Percentiles rank a stretch among this genome's conserved stretches.
Evolutionary conservation across 768 basidiomycete species (phyloP).

Genomic region (Amanita molliuscula): DNA sequence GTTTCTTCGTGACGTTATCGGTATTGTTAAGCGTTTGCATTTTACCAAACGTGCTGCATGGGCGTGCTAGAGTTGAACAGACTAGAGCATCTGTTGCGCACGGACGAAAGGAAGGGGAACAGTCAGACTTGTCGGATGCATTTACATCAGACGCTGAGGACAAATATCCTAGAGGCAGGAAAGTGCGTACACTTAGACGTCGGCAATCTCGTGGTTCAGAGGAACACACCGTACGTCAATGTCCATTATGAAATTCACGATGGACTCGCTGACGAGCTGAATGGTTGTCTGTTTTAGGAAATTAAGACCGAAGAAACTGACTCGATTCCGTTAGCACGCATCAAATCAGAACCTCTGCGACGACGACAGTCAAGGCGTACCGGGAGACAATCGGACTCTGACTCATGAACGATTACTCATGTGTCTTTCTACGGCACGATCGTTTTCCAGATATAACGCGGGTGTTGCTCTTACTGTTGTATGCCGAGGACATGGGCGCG

Average conservation of each 20-base stretch:
- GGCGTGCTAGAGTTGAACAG: neutral
- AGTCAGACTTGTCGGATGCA: constrained; percentile 4
- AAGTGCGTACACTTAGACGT: constrained; percentile 15
- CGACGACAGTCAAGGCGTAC: constrained; percentile 34
- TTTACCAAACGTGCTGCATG: constrained; percentile 2
- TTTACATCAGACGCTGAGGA: constrained; percentile 13
- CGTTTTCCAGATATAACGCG: neutral
- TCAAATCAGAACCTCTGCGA: constrained; percentile 24
- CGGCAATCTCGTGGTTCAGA: constrained; percentile 13
- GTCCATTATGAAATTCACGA: neutral
- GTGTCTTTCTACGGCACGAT: constrained; percentile 9
- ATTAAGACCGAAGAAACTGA: constrained; percentile 20
- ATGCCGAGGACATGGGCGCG: neutral
- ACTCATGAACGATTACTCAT: neutral
- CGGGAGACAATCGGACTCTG: constrained; percentile 7
- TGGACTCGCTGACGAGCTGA: neutral
- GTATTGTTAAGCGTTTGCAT: constrained; percentile 2
- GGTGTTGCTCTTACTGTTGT: neutral
- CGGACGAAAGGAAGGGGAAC: neutral
- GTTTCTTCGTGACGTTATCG: constrained; percentile 2
- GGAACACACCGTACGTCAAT: constrained; percentile 14
- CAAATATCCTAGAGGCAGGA: constrained; percentile 4
- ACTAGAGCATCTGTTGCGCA: neutral
- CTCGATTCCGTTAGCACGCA: constrained; percentile 19
- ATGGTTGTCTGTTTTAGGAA: constrained; percentile 6